Evolutionary conservation across 2,329 filamentous ascomycete species (phyloP).

Genomic region (Allantophomopsis cytisporea): DNA sequence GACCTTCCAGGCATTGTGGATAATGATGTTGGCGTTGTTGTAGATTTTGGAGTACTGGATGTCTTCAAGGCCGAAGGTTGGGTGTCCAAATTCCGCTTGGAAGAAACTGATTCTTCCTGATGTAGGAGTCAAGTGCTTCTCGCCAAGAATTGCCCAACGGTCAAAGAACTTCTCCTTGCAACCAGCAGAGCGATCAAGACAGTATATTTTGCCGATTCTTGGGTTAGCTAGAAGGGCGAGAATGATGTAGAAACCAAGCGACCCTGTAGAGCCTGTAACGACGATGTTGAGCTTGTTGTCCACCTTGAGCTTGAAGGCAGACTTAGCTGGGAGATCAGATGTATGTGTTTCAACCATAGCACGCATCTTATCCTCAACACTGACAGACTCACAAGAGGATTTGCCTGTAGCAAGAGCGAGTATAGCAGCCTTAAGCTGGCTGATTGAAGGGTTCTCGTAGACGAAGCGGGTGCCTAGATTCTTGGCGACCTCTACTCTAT

Average conservation of each 20-base stretch:
- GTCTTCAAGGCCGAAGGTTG: background rate
- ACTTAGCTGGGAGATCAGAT: background rate
- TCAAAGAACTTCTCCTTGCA: slow-evolving; percentile 18
- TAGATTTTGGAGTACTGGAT: background rate
- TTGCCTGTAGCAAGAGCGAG: no score
- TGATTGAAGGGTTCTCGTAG: slow-evolving; percentile 1
- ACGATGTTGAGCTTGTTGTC: slow-evolving; percentile 12
- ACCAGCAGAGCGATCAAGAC: slow-evolving; percentile 13
- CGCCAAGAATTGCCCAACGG: slow-evolving; percentile 15
- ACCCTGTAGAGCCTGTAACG: slow-evolving; percentile 20
- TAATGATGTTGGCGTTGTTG: slow-evolving; percentile 17
- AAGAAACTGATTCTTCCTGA: slow-evolving; percentile 3
- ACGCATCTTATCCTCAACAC: background rate
- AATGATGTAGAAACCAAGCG: slow-evolving; percentile 17
- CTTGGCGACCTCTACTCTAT: background rate
- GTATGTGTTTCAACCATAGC: background rate
- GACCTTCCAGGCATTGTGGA: slow-evolving; percentile 31
- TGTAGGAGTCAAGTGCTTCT: slow-evolving; percentile 19
- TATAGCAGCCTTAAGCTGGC: no score
- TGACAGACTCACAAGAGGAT: no score
- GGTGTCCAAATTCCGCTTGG: slow-evolving; percentile 8
- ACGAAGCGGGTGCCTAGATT: background rate
- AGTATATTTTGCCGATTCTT: slow-evolving; percentile 11
- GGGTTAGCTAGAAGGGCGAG: slow-evolving; percentile 8
- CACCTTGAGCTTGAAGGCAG: no score